Conservation (phyloP, 2,329 filamentous ascomycete species). For the Aaosphaeria arxii region DNA sequence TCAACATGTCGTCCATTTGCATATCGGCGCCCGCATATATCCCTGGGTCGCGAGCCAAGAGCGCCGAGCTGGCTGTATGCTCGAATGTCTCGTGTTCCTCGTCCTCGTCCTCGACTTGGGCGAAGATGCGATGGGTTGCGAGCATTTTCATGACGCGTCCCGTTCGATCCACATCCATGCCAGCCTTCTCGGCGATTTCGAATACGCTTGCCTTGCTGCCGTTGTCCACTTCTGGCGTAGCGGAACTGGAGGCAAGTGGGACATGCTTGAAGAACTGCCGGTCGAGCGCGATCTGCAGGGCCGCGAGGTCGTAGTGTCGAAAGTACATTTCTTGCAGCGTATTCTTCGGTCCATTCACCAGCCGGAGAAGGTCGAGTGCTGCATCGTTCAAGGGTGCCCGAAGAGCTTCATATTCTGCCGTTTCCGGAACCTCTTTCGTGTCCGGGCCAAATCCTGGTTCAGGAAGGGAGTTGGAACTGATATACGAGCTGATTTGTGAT, state of each 20-base stretch:
- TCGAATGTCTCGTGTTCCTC: slow-evolving; percentile 2
- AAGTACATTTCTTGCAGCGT: slow-evolving; percentile 1
- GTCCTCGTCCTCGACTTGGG: not conserved
- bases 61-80: slow-evolving; percentile 8
- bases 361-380: slow-evolving; percentile 2
- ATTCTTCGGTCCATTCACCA: slow-evolving; percentile 6
- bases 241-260: not conserved
- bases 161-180: slow-evolving; percentile 3
- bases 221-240: too few species aligned
- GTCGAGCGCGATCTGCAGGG: slow-evolving; percentile 8
- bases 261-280: slow-evolving; percentile 6
- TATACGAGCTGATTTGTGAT: too few species aligned
- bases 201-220: not conserved
- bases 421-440: not conserved
- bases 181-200: slow-evolving; percentile 5
- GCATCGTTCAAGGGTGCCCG: slow-evolving; percentile 3
- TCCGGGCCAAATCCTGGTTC: too few species aligned
- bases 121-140: slow-evolving; percentile 6
- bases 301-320: slow-evolving; percentile 7
- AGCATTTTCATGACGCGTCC: slow-evolving; percentile 4
- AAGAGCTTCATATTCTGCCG: not conserved
- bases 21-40: not conserved
- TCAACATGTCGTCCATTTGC: slow-evolving; percentile 22
- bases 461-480: too few species aligned
- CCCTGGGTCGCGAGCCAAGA: not conserved